phyloP scores from a whole-genome alignment of 305 asterid genomes.

The Ruellia speciosa region DNA sequence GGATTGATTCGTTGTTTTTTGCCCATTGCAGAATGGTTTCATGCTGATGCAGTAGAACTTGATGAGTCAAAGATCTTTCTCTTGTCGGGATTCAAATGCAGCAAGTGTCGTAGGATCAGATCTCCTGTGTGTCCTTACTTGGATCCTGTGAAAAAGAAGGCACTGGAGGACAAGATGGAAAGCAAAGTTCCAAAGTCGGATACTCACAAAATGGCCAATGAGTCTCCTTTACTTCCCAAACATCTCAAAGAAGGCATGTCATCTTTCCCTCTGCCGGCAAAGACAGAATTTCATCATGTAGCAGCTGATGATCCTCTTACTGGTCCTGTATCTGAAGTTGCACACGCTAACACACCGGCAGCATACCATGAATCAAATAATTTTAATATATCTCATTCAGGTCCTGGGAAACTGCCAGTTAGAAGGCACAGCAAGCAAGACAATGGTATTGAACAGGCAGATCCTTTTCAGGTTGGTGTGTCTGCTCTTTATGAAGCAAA shows the following conservation, averaged over 20 bases:
- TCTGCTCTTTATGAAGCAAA: constrained; percentile 30
- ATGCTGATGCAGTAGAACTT: constrained; percentile 79
- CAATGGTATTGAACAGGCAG: constrained; percentile 25
- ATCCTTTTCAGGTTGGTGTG: constrained; percentile 28
- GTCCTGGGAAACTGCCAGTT: constrained; percentile 56
- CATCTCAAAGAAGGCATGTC: constrained; percentile 23
- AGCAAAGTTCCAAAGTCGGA: constrained; percentile 31
- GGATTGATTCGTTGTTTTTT: constrained; percentile 12
- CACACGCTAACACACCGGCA: constrained; percentile 26
- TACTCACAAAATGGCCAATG: constrained; percentile 24
- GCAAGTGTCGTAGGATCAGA: constrained; percentile 74
- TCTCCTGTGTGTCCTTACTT: constrained; percentile 69
- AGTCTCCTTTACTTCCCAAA: constrained; percentile 25
- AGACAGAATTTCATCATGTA: constrained; percentile 23
- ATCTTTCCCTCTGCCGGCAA: constrained; percentile 20
- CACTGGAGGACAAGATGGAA: constrained; percentile 29
- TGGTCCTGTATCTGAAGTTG: constrained; percentile 30
- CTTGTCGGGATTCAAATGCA: constrained; percentile 78
- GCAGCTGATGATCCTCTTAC: constrained; percentile 30
- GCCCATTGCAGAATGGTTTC: constrained; percentile 92
- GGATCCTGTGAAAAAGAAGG: constrained; percentile 32
- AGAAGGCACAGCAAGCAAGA: constrained; percentile 53
- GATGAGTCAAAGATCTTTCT: constrained; percentile 54
- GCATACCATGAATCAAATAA: constrained; percentile 26
- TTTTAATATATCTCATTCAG: constrained; percentile 31